Conservation (phyloP, 441 rosid genomes). For the Erodium chrysanthum region DNA sequence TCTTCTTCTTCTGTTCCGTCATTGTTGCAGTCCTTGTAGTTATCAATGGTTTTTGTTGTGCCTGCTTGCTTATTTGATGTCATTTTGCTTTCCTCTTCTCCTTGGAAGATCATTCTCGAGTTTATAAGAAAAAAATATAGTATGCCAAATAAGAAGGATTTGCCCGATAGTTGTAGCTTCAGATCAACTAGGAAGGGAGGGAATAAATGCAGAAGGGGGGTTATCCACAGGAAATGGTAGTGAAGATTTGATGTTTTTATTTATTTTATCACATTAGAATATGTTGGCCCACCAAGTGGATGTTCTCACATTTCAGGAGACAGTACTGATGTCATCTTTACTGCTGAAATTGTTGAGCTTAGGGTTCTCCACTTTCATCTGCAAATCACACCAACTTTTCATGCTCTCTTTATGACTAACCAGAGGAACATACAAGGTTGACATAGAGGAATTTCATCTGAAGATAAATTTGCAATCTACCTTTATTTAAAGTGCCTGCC, state of each 20-base stretch:
- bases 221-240: constrained; percentile 9
- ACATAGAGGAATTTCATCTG: constrained; percentile 16
- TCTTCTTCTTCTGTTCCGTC: no score
- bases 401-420: constrained; percentile 1
- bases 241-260: constrained; percentile 18
- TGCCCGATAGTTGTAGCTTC: constrained; percentile 21
- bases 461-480: constrained; percentile 24
- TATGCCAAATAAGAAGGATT: constrained; percentile 9
- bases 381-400: no score
- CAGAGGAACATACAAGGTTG: constrained; percentile 24
- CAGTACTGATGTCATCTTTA: constrained; percentile 34
- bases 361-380: constrained; percentile 39
- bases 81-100: constrained; percentile 27
- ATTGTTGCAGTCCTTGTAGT: no score
- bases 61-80: constrained; percentile 19
- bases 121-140: constrained; percentile 4
- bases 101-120: constrained; percentile 30
- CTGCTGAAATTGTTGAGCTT: constrained; percentile 33
- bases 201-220: constrained; percentile 29
- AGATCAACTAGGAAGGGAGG: constrained; percentile 21
- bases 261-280: constrained; percentile 21
- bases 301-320: constrained; percentile 34
- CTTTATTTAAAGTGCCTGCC: constrained; percentile 15
- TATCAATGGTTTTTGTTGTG: constrained; percentile 8
- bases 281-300: constrained; percentile 28